Conservation (phyloP, 169 alveolate genomes). For the Cryptosporidium meleagridis region DNA sequence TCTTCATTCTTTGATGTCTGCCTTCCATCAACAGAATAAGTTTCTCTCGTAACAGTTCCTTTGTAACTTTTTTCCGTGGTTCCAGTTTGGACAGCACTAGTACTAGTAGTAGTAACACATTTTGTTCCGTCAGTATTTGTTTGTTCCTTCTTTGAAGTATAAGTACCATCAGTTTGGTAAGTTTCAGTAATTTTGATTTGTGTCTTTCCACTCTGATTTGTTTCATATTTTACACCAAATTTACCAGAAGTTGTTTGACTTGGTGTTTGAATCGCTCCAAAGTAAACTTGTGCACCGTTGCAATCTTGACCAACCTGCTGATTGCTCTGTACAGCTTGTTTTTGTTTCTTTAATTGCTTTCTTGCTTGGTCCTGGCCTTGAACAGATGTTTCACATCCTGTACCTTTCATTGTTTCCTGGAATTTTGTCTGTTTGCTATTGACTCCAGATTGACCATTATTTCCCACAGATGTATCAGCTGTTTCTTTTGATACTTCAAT, state of each 20-base stretch:
- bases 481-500: not conserved
- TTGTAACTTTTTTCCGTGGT: not conserved
- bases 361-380: conserved; percentile 20
- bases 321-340: not conserved
- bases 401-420: not conserved
- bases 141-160: conserved; percentile 26
- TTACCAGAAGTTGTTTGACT: not conserved
- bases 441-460: not conserved
- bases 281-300: not conserved
- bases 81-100: not conserved
- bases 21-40: conserved; percentile 43
- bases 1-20: conserved; percentile 10
- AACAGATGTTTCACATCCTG: not conserved
- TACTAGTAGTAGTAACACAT: conserved; percentile 7
- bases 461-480: not conserved
- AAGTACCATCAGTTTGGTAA: conserved; percentile 33
- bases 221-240: conserved; percentile 16
- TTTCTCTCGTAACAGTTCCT: conserved; percentile 20
- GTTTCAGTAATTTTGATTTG: conserved; percentile 20
- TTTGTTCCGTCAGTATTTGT: conserved; percentile 36
- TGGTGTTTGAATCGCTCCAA: not conserved
- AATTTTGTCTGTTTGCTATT: not conserved
- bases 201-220: conserved; percentile 29
- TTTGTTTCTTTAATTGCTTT: not conserved
- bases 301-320: not conserved